Percentiles rank a stretch among this genome's conserved stretches.
These are phyloP conservation scores for Setaria italica DNA, from an alignment of 202 grass and related monocot genomes.

Conservation along the genomic window DNA sequence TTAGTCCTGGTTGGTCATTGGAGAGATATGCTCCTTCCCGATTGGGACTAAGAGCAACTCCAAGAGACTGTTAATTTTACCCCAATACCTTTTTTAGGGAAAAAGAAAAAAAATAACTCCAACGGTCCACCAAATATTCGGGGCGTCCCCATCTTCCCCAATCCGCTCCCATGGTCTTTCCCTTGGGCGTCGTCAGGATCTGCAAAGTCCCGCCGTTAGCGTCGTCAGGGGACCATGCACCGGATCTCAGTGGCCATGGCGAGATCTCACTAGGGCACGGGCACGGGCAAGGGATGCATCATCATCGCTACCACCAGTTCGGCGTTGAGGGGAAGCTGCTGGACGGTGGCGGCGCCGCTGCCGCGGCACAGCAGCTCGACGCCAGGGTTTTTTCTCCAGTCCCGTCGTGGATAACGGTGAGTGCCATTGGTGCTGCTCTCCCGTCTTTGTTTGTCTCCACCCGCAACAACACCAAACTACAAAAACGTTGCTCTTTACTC, in stretches of 20 bases:
- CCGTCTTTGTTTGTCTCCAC: neutral
- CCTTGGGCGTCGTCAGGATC: too few species aligned
- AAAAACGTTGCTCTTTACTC: neutral
- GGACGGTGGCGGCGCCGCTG: slow-evolving; percentile 25
- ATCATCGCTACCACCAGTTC: slow-evolving; percentile 46
- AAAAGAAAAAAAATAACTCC: too few species aligned
- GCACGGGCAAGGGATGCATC: neutral
- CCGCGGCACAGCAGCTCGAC: slow-evolving; percentile 65
- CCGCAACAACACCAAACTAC: neutral
- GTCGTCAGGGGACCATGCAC: slow-evolving; percentile 12
- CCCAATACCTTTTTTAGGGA: too few species aligned
- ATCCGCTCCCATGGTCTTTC: too few species aligned
- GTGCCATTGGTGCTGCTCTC: neutral
- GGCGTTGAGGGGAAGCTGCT: slow-evolving; percentile 28
- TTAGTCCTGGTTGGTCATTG: too few species aligned
- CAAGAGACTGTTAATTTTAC: too few species aligned
- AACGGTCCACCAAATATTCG: too few species aligned
- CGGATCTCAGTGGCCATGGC: neutral
- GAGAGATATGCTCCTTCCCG: too few species aligned
- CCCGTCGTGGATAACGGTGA: slow-evolving; percentile 68
- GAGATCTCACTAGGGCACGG: slow-evolving; percentile 54
- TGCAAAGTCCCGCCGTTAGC: too few species aligned
- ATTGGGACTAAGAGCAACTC: too few species aligned
- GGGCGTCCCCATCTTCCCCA: too few species aligned
- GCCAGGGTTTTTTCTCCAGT: slow-evolving; percentile 67